These are phyloP conservation scores for Salix suchowensis DNA, from an alignment of 345 rosid species.

Conservation along the genomic window DNA sequence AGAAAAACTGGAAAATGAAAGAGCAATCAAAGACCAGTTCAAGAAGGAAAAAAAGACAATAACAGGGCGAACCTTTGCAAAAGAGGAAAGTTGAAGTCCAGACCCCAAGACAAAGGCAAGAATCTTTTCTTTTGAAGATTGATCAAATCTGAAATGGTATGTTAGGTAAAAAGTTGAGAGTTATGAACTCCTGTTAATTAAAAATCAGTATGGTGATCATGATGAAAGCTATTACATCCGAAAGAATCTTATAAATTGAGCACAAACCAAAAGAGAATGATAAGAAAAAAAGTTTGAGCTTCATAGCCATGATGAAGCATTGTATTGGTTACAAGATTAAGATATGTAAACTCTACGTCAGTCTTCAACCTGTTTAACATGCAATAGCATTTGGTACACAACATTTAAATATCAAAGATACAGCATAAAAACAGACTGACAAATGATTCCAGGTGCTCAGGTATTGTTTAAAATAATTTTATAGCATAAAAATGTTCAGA, in stretches of 20 bases:
- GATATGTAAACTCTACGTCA: neutral
- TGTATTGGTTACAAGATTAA: neutral
- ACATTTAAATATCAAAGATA: neutral
- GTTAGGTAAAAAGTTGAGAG: neutral
- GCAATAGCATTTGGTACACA: neutral
- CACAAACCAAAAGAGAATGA: neutral
- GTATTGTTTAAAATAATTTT: neutral
- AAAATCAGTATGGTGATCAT: neutral
- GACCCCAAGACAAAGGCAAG: constrained; percentile 52
- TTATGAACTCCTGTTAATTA: neutral
- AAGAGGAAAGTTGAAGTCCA: constrained; percentile 52
- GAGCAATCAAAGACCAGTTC: neutral
- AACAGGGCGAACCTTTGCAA: constrained; percentile 59
- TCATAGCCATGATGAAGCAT: neutral
- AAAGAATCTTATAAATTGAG: neutral
- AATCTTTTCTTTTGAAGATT: constrained; percentile 56
- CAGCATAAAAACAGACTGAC: neutral
- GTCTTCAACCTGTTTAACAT: neutral
- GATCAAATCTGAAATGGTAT: constrained; percentile 54
- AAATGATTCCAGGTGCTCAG: neutral
- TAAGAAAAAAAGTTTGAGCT: neutral
- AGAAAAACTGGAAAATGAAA: neutral
- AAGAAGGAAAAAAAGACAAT: neutral
- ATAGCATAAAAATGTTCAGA: neutral
- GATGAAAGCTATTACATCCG: neutral